Evolutionary conservation across 139 green algal species (phyloP).

Genomic region (Nannochloris sp.): DNA sequence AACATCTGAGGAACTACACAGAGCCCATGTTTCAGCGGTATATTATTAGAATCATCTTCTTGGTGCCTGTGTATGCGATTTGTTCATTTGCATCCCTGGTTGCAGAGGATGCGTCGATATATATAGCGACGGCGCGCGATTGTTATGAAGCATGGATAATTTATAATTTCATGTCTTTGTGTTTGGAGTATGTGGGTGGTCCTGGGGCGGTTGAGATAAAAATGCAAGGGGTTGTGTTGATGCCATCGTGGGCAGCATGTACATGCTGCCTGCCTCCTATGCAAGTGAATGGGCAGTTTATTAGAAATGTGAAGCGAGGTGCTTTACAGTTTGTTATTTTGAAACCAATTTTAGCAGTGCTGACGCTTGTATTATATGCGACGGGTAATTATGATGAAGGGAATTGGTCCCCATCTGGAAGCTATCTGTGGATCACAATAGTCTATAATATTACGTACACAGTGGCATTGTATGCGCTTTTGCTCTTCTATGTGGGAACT

Average conservation of each 20-base stretch:
- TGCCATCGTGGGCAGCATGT: conserved; percentile 62
- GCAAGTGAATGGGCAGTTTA: conserved; percentile 71
- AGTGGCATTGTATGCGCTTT: conserved; percentile 78
- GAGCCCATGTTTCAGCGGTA: conserved; percentile 86
- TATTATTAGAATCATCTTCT: conserved; percentile 97
- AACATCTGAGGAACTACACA: conserved; percentile 85
- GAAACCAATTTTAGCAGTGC: conserved; percentile 79
- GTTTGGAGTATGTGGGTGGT: conserved; percentile 89
- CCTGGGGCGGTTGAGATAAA: conserved; percentile 83
- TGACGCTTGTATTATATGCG: conserved; percentile 73
- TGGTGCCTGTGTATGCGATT: conserved; percentile 88
- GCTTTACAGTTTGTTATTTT: conserved; percentile 93
- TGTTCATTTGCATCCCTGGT: conserved; percentile 73
- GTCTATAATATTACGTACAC: conserved; percentile 95
- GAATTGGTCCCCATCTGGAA: conserved; percentile 55
- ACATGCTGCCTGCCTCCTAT: conserved; percentile 87
- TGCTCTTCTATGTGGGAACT: conserved; percentile 92
- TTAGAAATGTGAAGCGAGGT: conserved; percentile 77
- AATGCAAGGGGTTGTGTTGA: conserved; percentile 69
- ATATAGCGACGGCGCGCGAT: conserved; percentile 81
- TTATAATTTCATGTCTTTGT: conserved; percentile 95
- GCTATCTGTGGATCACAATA: conserved; percentile 74
- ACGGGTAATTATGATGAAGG: conserved; percentile 70
- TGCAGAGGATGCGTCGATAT: conserved; percentile 62
- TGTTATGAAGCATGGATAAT: conserved; percentile 96